Conservation (phyloP, 1,284 basidiomycete species). For the Trichosporon inkin region DNA sequence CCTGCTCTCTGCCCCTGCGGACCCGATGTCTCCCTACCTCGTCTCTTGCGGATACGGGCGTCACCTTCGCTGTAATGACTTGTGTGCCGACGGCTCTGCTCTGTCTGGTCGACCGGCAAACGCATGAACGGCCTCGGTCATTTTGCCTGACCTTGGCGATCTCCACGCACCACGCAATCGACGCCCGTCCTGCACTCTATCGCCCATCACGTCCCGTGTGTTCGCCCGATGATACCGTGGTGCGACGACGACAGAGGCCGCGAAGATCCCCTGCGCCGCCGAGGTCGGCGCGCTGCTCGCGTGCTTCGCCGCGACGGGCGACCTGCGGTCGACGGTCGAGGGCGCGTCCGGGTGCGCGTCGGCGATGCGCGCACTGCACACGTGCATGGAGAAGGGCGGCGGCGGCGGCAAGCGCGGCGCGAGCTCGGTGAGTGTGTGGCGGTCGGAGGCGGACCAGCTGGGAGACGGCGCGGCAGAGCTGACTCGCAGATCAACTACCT, state of each 20-base stretch:
- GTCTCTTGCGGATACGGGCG: neutral
- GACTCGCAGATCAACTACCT: conserved; percentile 23
- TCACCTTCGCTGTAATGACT: neutral
- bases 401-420: neutral
- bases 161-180: no score
- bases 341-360: conserved; percentile 59
- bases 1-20: neutral
- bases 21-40: no score
- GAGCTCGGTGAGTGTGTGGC: conserved; percentile 17
- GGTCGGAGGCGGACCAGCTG: no score
- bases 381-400: conserved; percentile 63
- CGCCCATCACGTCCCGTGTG: no score
- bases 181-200: no score
- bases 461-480: no score
- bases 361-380: conserved; percentile 64
- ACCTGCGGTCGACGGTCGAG: conserved; percentile 57
- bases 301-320: conserved; percentile 82
- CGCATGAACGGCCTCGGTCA: no score
- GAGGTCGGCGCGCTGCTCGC: conserved; percentile 78
- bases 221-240: no score
- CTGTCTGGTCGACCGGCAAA: no score
- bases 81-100: no score
- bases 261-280: conserved; percentile 63
- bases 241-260: conserved; percentile 52
- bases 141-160: no score